Base-by-base conservation (phyloP, 2,329 filamentous ascomycete species). In the Aspergillus amoenus region DNA sequence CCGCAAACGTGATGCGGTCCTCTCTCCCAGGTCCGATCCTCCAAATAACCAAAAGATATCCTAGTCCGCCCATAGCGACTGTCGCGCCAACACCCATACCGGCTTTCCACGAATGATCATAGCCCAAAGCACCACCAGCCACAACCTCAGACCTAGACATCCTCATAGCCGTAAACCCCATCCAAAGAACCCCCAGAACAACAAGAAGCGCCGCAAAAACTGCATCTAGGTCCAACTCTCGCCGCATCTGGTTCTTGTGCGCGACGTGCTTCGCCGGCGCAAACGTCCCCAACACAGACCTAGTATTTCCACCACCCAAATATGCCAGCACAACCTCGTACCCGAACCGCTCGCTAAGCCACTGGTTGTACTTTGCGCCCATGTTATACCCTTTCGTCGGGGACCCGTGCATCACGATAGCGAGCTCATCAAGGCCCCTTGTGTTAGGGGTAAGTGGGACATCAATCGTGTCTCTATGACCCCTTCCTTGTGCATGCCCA, bases 321-420 rank as follows among this genome's bases (percentile, higher is more conserved):
- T 88, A 90, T 3, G 86, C 78, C 4, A 92, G 77, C 0, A 83
- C 73, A 0, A 84, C 81, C 4, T 77, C 72, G 67, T 85, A 88
- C 6, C 87, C 87, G 42, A 91, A 84, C 60, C 85, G 82, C 18
- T 79, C 76, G 15, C 83, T 84, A 75, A 93, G 90, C 87, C 89
- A 92, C 22, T 72, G 71, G 61, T 87, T 84, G 66, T 83, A 86
- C 27, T 71, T 56, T 2, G 75, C 65, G 3, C 84, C 85, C 85
- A 91, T 88, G 50, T 85, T 79, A 68, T 85, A 88, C 1, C 81
- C 87, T 11, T 72, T 72, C 1, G 84, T 82, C 0, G 79, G 70
- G 66, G 85, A 88, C 52, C 77, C 73, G 63, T 89, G 83, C 66
- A 92, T 81, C 42, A 79, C 76, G 53, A 91, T 73, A 3, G 81